A percentile compares a stretch with the other conserved stretches of the same genome.
These are phyloP conservation scores for Kwoniella dendrophila DNA, from an alignment of 768 basidiomycete species.

Conservation along the genomic window DNA sequence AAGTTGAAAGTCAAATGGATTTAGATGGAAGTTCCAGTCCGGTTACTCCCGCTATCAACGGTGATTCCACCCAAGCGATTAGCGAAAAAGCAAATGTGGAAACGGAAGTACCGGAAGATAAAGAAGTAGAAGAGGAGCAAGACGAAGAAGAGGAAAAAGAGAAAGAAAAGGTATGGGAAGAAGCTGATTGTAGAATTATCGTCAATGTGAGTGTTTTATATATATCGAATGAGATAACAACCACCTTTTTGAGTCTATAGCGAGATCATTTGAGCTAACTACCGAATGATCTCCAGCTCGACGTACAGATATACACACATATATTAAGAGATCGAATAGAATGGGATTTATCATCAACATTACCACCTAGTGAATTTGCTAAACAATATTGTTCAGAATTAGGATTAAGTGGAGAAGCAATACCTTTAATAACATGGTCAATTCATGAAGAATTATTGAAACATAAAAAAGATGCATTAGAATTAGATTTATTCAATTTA, in stretches of 20 bases:
- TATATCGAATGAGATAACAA: neutral
- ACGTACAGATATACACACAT: slow-evolving; percentile 90
- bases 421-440: slow-evolving; percentile 87
- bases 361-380: slow-evolving; percentile 86
- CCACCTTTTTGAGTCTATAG: slow-evolving; percentile 1
- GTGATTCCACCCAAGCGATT: slow-evolving; percentile 23
- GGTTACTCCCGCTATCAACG: slow-evolving; percentile 2
- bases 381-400: slow-evolving; percentile 78
- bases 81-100: neutral
- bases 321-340: slow-evolving; percentile 95
- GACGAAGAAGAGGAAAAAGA: slow-evolving; percentile 42
- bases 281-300: slow-evolving; percentile 66
- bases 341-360: slow-evolving; percentile 83
- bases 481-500: slow-evolving; percentile 79
- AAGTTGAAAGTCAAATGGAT: slow-evolving; percentile 23
- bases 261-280: neutral
- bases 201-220: slow-evolving; percentile 57
- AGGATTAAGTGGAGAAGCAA: slow-evolving; percentile 81
- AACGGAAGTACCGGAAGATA: slow-evolving; percentile 23
- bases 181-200: slow-evolving; percentile 57
- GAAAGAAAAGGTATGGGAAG: slow-evolving; percentile 43
- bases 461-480: slow-evolving; percentile 92
- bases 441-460: slow-evolving; percentile 93
- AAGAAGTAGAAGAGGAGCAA: slow-evolving; percentile 47
- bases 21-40: slow-evolving; percentile 4